Percentiles rank a stretch among this genome's conserved stretches.
Evolutionary conservation across 148 eudicot genomes (phyloP).

Genomic region (Mesembryanthemum crystallinum): DNA sequence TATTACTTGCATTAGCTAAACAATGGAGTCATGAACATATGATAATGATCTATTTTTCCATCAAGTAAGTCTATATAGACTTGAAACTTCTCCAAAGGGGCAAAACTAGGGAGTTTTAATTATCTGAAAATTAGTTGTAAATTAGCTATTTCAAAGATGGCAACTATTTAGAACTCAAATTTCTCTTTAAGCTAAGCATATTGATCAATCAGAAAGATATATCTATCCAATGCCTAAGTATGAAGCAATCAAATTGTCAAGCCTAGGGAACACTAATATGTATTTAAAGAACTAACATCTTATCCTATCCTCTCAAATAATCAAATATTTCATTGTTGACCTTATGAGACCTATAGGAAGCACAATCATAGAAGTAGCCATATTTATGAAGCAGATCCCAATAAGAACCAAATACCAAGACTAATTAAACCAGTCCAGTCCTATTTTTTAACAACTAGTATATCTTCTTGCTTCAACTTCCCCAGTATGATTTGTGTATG

Average conservation of each 20-base stretch:
- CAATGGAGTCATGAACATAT: too few relatives aligned
- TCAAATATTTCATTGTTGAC: conserved; percentile 12
- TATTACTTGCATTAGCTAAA: too few relatives aligned
- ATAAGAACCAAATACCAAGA: conserved; percentile 16
- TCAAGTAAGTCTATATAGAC: too few relatives aligned
- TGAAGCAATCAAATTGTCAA: neutral
- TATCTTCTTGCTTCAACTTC: conserved; percentile 5
- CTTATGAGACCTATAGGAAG: conserved; percentile 10
- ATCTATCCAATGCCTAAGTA: too few relatives aligned
- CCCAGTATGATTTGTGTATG: conserved; percentile 5
- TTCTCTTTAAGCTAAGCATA: too few relatives aligned
- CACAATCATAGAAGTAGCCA: conserved; percentile 14
- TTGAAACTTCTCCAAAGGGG: too few relatives aligned
- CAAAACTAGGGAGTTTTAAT: too few relatives aligned
- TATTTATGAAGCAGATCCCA: conserved; percentile 20
- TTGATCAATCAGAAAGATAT: too few relatives aligned
- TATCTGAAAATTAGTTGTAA: too few relatives aligned
- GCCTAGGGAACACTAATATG: neutral
- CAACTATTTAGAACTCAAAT: too few relatives aligned
- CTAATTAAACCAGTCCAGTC: neutral
- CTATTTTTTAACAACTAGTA: neutral
- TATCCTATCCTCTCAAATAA: conserved; percentile 12
- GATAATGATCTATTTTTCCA: too few relatives aligned
- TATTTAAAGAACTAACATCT: neutral
- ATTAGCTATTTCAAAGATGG: too few relatives aligned